These are phyloP conservation scores for Phascolomyces articulosus DNA, from an alignment of 371 early-diverging fungal species.

Conservation along the genomic window DNA sequence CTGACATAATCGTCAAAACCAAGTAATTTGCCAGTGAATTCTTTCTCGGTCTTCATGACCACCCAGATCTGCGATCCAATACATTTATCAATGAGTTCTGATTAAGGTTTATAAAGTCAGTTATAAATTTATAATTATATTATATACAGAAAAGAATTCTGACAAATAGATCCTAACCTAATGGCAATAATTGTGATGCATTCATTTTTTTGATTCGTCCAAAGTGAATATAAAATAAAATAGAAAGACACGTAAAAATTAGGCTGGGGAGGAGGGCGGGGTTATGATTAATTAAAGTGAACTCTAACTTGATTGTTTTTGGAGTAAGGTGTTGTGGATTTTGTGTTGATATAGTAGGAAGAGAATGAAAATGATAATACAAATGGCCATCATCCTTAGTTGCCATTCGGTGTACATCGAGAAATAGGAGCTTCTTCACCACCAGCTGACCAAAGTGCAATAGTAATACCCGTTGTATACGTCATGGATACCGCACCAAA, in stretches of 20 bases:
- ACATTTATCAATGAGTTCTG: constrained; percentile 97
- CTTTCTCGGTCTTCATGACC: constrained; percentile 94
- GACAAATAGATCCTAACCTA: constrained; percentile 25
- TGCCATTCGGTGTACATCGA: constrained; percentile 34
- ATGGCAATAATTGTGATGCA: constrained; percentile 50
- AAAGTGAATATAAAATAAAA: not conserved
- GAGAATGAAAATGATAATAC: too few relatives aligned
- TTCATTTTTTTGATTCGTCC: constrained; percentile 21
- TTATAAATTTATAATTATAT: not conserved
- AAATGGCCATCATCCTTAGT: constrained; percentile 7
- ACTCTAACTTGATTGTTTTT: too few relatives aligned
- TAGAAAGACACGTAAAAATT: not conserved
- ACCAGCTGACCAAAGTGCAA: constrained; percentile 65
- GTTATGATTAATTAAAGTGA: too few relatives aligned
- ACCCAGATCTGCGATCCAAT: constrained; percentile 97
- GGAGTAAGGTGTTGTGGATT: not conserved
- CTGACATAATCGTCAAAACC: constrained; percentile 99
- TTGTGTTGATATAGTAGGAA: too few relatives aligned
- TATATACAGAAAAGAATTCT: not conserved
- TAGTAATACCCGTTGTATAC: constrained; percentile 77
- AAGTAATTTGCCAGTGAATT: constrained; percentile 91
- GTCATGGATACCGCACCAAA: constrained; percentile 79
- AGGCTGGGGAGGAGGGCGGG: too few relatives aligned
- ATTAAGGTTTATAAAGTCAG: not conserved
- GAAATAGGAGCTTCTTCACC: constrained; percentile 41